Evolutionary conservation across 2,329 filamentous ascomycete genomes (phyloP).

Genomic region (Aureobasidium namibiae): DNA sequence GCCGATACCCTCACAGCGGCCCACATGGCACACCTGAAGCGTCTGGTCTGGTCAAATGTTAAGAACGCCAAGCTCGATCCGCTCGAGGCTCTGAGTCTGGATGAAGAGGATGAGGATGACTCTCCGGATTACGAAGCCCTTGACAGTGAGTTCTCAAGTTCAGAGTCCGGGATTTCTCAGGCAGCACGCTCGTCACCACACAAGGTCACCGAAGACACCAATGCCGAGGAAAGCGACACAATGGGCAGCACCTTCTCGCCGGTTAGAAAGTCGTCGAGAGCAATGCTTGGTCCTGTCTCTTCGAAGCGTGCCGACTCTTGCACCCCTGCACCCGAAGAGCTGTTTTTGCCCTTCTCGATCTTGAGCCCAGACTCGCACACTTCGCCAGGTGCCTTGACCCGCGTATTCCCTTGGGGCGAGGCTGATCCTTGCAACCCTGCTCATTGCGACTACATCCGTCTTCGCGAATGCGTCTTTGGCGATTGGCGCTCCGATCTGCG

Average conservation of each 20-base stretch:
- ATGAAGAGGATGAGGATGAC: constrained; percentile 55
- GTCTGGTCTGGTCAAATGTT: constrained; percentile 78
- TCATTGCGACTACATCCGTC: constrained; percentile 86
- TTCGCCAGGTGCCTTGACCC: constrained; percentile 57
- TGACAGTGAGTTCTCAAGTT: constrained; percentile 42
- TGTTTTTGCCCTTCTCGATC: constrained; percentile 81
- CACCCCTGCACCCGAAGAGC: constrained; percentile 40
- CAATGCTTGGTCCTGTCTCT: constrained; percentile 4
- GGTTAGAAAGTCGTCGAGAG: constrained; percentile 20
- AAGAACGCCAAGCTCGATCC: constrained; percentile 82
- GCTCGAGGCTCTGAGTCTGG: constrained; percentile 74
- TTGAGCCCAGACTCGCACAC: constrained; percentile 92
- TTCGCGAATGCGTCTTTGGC: constrained; percentile 86
- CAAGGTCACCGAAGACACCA: constrained; percentile 15
- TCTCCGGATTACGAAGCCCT: constrained; percentile 39
- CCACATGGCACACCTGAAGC: constrained; percentile 89
- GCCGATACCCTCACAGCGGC: constrained; percentile 92
- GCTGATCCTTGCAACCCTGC: constrained; percentile 84
- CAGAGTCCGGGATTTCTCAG: constrained; percentile 23
- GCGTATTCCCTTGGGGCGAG: constrained; percentile 93
- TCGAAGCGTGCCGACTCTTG: constrained; percentile 15
- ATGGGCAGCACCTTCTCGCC: constrained; percentile 33
- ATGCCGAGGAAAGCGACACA: constrained; percentile 19
- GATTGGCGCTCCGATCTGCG: constrained; percentile 90
- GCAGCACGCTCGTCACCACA: constrained; percentile 32